phyloP scores from a whole-genome alignment of 352 stramenopile species.

The Globisporangium splendens region DNA sequence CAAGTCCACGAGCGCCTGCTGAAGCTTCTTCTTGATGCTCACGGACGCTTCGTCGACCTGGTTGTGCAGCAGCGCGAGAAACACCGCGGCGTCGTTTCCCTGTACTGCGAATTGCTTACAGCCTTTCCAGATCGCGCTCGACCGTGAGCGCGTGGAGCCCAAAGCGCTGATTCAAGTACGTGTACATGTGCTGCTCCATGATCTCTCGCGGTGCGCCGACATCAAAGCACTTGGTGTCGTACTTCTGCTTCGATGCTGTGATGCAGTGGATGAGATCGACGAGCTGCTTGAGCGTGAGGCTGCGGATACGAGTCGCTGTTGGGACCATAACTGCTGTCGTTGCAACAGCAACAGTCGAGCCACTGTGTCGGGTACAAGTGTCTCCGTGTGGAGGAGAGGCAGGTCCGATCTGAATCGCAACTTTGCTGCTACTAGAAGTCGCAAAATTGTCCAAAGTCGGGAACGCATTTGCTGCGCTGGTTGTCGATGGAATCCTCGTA shows the following conservation, averaged over 20 bases:
- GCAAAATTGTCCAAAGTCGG: too few species aligned
- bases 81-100: conserved; percentile 78
- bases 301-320: conserved; percentile 19
- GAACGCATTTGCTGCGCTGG: too few species aligned
- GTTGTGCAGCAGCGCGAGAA: conserved; percentile 71
- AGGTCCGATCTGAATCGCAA: too few species aligned
- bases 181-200: conserved; percentile 89
- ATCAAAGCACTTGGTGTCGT: conserved; percentile 41
- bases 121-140: conserved; percentile 76
- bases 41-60: conserved; percentile 82
- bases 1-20: conserved; percentile 69
- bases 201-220: conserved; percentile 63
- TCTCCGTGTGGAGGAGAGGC: too few species aligned
- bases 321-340: neutral
- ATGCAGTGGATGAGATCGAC: conserved; percentile 73
- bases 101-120: conserved; percentile 38
- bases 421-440: too few species aligned
- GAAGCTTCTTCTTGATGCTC: conserved; percentile 69
- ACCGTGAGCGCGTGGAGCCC: conserved; percentile 70
- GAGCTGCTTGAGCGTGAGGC: conserved; percentile 76
- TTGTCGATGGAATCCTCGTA: too few species aligned
- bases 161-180: conserved; percentile 86
- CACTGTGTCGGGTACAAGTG: too few species aligned
- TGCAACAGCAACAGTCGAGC: too few species aligned
- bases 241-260: conserved; percentile 67